A percentile compares a stretch with the other conserved stretches of the same genome.
Conservation (phyloP, 495 filamentous ascomycete species). For the Neurospora terricola region DNA sequence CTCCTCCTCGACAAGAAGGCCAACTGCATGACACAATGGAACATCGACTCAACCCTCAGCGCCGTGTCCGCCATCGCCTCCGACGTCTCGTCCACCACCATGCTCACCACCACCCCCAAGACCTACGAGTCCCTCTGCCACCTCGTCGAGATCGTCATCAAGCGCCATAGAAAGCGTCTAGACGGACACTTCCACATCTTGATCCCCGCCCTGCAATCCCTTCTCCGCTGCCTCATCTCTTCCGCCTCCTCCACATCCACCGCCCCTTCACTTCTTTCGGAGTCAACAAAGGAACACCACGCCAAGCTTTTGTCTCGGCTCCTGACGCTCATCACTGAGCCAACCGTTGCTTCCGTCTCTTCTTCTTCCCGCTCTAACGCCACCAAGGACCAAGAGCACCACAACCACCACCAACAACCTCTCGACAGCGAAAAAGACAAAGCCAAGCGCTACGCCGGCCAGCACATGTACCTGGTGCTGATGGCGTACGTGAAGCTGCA, state of each 20-base stretch:
- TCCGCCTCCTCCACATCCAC: conserved; percentile 25
- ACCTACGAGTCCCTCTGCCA: conserved; percentile 45
- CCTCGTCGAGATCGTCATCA: conserved; percentile 52
- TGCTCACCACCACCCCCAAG: conserved; percentile 18
- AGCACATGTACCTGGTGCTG: conserved; percentile 63
- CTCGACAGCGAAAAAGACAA: conserved; percentile 69
- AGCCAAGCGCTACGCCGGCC: conserved; percentile 63
- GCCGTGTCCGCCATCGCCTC: conserved; percentile 46
- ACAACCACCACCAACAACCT: conserved; percentile 4
- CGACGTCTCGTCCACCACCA: conserved; percentile 7
- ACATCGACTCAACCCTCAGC: conserved; percentile 55
- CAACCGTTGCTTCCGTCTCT: conserved; percentile 57
- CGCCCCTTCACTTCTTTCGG: neutral
- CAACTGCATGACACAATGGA: conserved; percentile 53
- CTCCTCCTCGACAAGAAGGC: conserved; percentile 48
- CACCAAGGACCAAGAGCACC: neutral
- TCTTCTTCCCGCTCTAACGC: conserved; percentile 33
- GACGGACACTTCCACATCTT: conserved; percentile 58
- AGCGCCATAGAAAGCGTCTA: conserved; percentile 35
- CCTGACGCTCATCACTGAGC: conserved; percentile 68
- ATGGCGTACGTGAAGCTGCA: conserved; percentile 61
- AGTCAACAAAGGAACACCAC: conserved; percentile 32
- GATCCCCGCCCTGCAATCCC: conserved; percentile 48
- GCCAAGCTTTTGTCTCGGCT: conserved; percentile 59
- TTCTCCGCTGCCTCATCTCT: conserved; percentile 55